Conservation (phyloP, 2,329 filamentous ascomycete species). For the Venturia effusa region DNA sequence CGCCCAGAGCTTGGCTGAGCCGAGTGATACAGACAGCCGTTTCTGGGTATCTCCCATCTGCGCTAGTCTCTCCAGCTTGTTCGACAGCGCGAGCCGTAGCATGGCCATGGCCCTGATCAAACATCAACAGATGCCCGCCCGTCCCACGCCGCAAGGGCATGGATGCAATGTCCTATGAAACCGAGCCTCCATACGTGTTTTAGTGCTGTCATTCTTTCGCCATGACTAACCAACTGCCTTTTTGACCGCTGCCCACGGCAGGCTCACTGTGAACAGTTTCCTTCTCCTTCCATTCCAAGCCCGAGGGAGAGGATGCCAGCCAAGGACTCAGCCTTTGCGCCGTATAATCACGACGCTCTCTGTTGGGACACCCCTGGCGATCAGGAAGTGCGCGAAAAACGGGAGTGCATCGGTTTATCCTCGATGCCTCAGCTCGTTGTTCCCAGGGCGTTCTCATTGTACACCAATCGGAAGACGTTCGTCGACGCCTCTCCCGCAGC, state of each 20-base stretch:
- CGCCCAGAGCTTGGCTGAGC: conserved; percentile 9
- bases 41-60: conserved; percentile 2
- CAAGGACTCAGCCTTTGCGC: not conserved
- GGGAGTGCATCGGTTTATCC: not conserved
- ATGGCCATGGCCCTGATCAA: not conserved
- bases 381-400: not conserved
- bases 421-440: not conserved
- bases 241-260: no score
- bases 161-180: conserved; percentile 2
- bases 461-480: not conserved
- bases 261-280: not conserved
- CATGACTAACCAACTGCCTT: not conserved
- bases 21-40: conserved; percentile 11
- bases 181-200: not conserved
- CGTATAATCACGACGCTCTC: not conserved
- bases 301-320: not conserved
- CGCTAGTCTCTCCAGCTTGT: not conserved
- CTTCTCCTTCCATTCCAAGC: not conserved
- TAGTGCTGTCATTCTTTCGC: not conserved
- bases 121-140: not conserved
- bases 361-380: not conserved
- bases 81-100: not conserved
- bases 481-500: not conserved
- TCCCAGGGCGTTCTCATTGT: not conserved
- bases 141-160: conserved; percentile 1